phyloP scores from a whole-genome alignment of 371 early-diverging fungal genomes.

The Actinomortierella wolfii region DNA sequence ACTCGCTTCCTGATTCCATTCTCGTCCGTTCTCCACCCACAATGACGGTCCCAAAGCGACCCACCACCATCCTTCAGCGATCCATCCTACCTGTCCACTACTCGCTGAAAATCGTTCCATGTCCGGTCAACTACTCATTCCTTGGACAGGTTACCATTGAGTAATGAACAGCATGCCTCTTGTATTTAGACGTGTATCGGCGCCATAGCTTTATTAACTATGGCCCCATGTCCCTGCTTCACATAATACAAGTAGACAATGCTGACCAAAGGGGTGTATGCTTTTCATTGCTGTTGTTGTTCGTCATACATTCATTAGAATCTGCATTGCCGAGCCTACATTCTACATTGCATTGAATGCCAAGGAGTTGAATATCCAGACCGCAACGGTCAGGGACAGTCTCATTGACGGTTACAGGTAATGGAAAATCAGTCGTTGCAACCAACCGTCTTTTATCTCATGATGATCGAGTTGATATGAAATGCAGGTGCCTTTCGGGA shows the following conservation, averaged over 20 bases:
- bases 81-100: conserved; percentile 45
- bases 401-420: conserved; percentile 9
- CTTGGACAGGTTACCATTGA: conserved; percentile 45
- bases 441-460: no score
- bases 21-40: neutral
- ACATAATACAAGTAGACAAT: no score
- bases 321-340: conserved; percentile 38
- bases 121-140: conserved; percentile 42
- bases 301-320: conserved; percentile 12
- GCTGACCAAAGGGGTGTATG: no score
- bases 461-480: no score
- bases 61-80: conserved; percentile 28
- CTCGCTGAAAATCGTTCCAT: conserved; percentile 41
- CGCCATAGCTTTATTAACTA: no score
- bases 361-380: conserved; percentile 45
- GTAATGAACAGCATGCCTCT: conserved; percentile 13
- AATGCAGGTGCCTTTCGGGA: no score
- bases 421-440: no score
- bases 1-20: neutral
- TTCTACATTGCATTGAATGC: conserved; percentile 32
- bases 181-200: no score
- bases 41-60: conserved; percentile 44
- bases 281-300: no score
- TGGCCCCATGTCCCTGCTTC: no score
- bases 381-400: conserved; percentile 27